These are phyloP conservation scores for Cryomyces minteri DNA, from an alignment of 495 filamentous ascomycete genomes.

Conservation along the genomic window DNA sequence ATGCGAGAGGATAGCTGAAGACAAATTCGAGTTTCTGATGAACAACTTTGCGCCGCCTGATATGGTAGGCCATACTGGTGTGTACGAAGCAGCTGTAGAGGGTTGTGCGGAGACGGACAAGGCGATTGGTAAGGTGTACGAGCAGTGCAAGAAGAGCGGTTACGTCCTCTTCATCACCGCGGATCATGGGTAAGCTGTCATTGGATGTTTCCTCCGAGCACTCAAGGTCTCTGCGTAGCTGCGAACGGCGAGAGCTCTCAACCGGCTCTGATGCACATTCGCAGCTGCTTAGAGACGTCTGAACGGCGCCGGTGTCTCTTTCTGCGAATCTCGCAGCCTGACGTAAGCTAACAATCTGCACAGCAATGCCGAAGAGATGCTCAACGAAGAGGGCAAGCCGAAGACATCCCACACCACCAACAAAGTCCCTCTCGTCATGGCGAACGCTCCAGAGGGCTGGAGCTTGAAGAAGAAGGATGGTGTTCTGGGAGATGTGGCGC, in stretches of 20 bases:
- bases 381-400: slow-evolving; percentile 81
- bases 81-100: slow-evolving; percentile 87
- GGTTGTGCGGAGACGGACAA: slow-evolving; percentile 73
- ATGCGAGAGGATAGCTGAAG: slow-evolving; percentile 59
- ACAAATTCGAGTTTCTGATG: slow-evolving; percentile 88
- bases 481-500: slow-evolving; percentile 90
- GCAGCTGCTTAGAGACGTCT: no score
- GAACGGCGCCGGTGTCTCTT: no score
- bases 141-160: slow-evolving; percentile 78
- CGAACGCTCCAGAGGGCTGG: slow-evolving; percentile 83
- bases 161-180: slow-evolving; percentile 89
- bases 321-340: not conserved
- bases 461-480: slow-evolving; percentile 68
- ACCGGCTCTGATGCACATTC: no score
- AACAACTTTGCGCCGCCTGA: slow-evolving; percentile 99
- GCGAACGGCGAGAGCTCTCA: no score
- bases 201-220: not conserved
- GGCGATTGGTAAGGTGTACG: slow-evolving; percentile 80
- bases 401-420: slow-evolving; percentile 98
- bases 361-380: slow-evolving; percentile 95
- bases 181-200: slow-evolving; percentile 58
- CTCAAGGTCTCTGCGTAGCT: not conserved
- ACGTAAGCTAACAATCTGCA: not conserved
- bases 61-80: slow-evolving; percentile 98
- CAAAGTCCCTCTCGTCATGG: slow-evolving; percentile 91